phyloP scores from a whole-genome alignment of 1,284 basidiomycete genomes.

The Boletus semigastroideus region DNA sequence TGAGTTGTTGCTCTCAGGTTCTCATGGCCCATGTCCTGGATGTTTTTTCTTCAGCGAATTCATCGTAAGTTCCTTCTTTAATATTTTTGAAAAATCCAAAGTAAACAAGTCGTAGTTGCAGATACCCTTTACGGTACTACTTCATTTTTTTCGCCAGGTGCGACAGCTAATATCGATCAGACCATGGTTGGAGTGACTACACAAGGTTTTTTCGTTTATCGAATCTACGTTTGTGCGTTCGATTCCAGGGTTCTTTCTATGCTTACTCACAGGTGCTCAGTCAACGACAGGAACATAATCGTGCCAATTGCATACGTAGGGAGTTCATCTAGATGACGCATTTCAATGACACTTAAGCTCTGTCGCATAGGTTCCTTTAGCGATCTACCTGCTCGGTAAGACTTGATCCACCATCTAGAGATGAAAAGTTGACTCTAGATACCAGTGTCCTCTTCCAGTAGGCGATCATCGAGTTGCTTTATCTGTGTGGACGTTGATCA shows the following conservation, averaged over 20 bases:
- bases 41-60: constrained; percentile 13
- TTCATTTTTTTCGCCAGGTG: not conserved
- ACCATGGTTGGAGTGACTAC: constrained; percentile 1
- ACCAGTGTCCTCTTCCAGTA: constrained; percentile 4
- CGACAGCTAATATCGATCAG: constrained; percentile 6
- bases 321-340: not conserved
- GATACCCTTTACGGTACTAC: constrained; percentile 1
- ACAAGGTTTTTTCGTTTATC: constrained; percentile 16
- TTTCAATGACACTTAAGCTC: not conserved
- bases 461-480: not conserved
- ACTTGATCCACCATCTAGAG: fast-evolving
- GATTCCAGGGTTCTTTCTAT: too few relatives aligned
- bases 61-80: constrained; percentile 5
- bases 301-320: constrained; percentile 10
- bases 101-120: constrained; percentile 11
- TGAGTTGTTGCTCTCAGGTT: constrained; percentile 4
- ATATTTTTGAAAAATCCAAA: not conserved
- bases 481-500: not conserved
- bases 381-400: constrained; percentile 14
- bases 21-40: not conserved
- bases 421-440: not conserved
- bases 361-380: constrained; percentile 4
- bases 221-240: constrained; percentile 15
- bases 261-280: constrained; percentile 2
- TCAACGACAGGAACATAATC: constrained; percentile 8